Evolutionary conservation across 2,329 filamentous ascomycete genomes (phyloP).

Genomic region (Fusarium miscanthi): DNA sequence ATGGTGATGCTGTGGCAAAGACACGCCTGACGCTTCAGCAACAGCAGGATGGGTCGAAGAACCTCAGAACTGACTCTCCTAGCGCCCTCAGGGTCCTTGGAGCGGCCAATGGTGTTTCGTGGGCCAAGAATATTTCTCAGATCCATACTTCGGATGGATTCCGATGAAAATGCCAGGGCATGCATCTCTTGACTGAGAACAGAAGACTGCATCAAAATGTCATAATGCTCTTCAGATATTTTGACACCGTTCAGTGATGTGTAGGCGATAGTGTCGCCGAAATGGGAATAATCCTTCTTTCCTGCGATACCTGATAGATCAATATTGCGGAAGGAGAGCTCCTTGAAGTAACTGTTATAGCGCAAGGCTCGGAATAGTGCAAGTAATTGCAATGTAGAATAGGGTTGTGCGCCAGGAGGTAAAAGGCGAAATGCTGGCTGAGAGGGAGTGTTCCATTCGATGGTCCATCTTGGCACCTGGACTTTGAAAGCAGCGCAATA

Average conservation of each 20-base stretch:
- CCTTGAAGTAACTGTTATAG: slow-evolving; percentile 70
- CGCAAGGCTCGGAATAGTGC: slow-evolving; percentile 66
- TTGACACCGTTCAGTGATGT: slow-evolving; percentile 64
- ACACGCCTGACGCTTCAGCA: slow-evolving; percentile 59
- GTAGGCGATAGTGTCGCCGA: slow-evolving; percentile 61
- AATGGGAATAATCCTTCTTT: slow-evolving; percentile 57
- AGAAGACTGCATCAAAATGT: slow-evolving; percentile 60
- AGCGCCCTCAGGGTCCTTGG: slow-evolving; percentile 38
- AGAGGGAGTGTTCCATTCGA: slow-evolving; percentile 55
- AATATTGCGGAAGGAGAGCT: slow-evolving; percentile 65
- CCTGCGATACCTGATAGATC: slow-evolving; percentile 57
- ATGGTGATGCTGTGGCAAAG: slow-evolving; percentile 64
- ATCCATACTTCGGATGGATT: slow-evolving; percentile 66
- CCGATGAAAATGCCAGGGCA: slow-evolving; percentile 65
- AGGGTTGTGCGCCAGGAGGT: slow-evolving; percentile 53
- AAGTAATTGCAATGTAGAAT: slow-evolving; percentile 64
- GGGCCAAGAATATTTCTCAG: slow-evolving; percentile 57
- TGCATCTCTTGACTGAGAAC: slow-evolving; percentile 68
- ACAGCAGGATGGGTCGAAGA: slow-evolving; percentile 61
- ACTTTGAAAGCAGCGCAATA: slow-evolving; percentile 65
- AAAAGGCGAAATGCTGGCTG: slow-evolving; percentile 66
- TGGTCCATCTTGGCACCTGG: slow-evolving; percentile 63
- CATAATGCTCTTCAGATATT: slow-evolving; percentile 60
- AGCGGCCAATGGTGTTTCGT: slow-evolving; percentile 34
- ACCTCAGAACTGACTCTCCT: slow-evolving; percentile 53